phyloP scores from a whole-genome alignment of 805 yeast genomes.

The Soucietia sequanensis region DNA sequence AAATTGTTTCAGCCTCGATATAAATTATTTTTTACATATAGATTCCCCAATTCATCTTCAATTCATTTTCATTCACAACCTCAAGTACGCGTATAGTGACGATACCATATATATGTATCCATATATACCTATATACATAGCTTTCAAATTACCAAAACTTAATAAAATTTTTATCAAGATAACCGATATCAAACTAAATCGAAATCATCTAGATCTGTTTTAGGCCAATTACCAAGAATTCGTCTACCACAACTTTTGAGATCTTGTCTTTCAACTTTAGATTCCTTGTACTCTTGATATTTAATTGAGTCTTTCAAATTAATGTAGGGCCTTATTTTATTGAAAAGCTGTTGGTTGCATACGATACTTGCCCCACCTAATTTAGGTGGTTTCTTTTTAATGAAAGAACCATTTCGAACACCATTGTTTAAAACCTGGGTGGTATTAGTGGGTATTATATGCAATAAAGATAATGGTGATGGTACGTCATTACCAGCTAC shows the following conservation, averaged over 20 bases:
- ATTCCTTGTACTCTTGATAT: slow-evolving; percentile 32
- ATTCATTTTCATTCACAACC: too few relatives aligned
- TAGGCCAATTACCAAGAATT: slow-evolving; percentile 46
- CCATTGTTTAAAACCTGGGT: slow-evolving; percentile 54
- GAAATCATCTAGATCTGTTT: slow-evolving; percentile 20
- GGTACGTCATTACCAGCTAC: slow-evolving; percentile 18
- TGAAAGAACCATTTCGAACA: slow-evolving; percentile 55
- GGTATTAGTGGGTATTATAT: slow-evolving; percentile 18
- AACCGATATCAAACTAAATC: too few relatives aligned
- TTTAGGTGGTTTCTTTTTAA: slow-evolving; percentile 45
- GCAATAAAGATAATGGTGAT: slow-evolving; percentile 28
- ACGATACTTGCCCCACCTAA: slow-evolving; percentile 42
- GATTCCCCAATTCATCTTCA: too few relatives aligned
- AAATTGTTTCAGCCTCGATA: too few relatives aligned
- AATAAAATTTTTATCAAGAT: too few relatives aligned
- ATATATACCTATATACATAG: too few relatives aligned
- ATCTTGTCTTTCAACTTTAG: slow-evolving; percentile 23
- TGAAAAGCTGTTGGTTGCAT: slow-evolving; percentile 26
- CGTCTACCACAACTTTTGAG: slow-evolving; percentile 26
- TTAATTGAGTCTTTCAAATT: slow-evolving; percentile 4
- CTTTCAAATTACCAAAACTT: too few relatives aligned
- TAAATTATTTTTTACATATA: too few relatives aligned
- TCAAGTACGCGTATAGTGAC: too few relatives aligned
- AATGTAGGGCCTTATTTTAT: slow-evolving; percentile 8
- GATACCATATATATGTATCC: too few relatives aligned